Evolutionary conservation across 179 eudicot genomes (phyloP).

Genomic region (Spinacia oleracea): DNA sequence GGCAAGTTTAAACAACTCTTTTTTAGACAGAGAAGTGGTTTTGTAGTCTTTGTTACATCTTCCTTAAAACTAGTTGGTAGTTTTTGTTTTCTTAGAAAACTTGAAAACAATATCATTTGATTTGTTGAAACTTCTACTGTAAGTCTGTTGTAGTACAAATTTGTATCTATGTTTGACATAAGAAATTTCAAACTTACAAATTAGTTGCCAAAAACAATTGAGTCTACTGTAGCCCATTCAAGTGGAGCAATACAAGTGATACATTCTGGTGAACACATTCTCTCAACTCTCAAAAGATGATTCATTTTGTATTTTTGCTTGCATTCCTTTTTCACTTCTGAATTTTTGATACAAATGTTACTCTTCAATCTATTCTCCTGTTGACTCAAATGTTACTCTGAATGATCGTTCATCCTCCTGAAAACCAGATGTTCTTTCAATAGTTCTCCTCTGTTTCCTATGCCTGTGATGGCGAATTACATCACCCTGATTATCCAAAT

Average conservation of each 20-base stretch:
- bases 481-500: conserved; percentile 24
- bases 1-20: not conserved
- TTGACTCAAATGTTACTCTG: not conserved
- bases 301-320: not conserved
- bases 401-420: conserved; percentile 15
- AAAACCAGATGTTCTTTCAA: conserved; percentile 16
- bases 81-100: not conserved
- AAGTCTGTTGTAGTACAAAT: not conserved
- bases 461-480: conserved; percentile 26
- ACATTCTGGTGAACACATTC: not conserved
- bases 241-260: not conserved
- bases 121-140: not conserved
- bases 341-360: not conserved
- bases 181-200: not conserved
- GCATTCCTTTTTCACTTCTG: not conserved
- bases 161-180: not conserved
- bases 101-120: not conserved
- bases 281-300: not conserved
- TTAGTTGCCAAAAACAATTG: not conserved
- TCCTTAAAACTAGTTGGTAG: not conserved
- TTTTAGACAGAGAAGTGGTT: not conserved
- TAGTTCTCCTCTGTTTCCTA: conserved; percentile 22
- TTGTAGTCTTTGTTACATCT: not conserved
- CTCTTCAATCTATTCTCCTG: not conserved
- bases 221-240: not conserved